These are phyloP conservation scores for Epichloe festucae DNA, from an alignment of 2,329 filamentous ascomycete species.

Conservation along the genomic window DNA sequence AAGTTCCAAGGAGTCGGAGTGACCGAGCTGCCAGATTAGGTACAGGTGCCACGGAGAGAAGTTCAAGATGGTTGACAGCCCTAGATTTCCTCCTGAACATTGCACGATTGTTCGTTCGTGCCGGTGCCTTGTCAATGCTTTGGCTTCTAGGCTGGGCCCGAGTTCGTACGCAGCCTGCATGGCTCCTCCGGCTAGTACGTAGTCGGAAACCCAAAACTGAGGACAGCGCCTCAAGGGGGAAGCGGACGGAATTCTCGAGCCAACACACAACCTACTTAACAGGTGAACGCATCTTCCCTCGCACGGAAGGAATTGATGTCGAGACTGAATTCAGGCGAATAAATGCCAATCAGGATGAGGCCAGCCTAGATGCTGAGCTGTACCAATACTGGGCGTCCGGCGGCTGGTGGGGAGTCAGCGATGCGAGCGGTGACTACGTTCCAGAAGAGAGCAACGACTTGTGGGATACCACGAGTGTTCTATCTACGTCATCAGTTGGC, in stretches of 20 bases:
- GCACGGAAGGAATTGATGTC: conserved; percentile 59
- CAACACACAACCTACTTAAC: conserved; percentile 12
- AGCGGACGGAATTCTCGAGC: neutral
- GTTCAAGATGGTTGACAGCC: conserved; percentile 64
- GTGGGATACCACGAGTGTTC: conserved; percentile 66
- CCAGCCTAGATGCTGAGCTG: conserved; percentile 56
- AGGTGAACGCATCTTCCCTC: conserved; percentile 41
- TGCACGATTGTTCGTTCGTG: conserved; percentile 27
- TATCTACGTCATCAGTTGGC: conserved; percentile 42
- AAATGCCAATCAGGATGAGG: conserved; percentile 36
- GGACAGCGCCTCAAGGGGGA: neutral
- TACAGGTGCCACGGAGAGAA: conserved; percentile 66
- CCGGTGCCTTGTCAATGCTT: conserved; percentile 18
- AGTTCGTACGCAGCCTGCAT: conserved; percentile 24
- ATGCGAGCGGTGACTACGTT: conserved; percentile 67
- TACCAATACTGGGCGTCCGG: conserved; percentile 78
- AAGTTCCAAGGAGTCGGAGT: conserved; percentile 32
- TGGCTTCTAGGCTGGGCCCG: conserved; percentile 47
- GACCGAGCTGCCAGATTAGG: conserved; percentile 44
- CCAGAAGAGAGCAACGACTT: conserved; percentile 42
- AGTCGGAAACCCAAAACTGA: conserved; percentile 5
- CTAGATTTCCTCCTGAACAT: conserved; percentile 68
- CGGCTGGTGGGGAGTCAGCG: conserved; percentile 73
- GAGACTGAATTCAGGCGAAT: conserved; percentile 64
- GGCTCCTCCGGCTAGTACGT: conserved; percentile 42